These are phyloP conservation scores for Pisolithus thermaeus DNA, from an alignment of 1,284 basidiomycete species.

Conservation along the genomic window DNA sequence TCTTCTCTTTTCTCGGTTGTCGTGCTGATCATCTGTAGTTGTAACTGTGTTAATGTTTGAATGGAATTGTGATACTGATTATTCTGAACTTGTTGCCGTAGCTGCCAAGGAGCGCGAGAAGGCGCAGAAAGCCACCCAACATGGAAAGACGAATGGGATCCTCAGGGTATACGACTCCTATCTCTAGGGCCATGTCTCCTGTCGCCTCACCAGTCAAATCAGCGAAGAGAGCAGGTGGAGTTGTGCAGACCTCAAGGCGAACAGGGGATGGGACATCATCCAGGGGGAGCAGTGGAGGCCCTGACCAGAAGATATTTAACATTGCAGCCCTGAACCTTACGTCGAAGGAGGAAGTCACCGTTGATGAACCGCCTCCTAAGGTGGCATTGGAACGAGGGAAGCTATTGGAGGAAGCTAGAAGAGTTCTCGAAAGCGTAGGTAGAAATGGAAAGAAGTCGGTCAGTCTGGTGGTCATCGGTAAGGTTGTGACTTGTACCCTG, in stretches of 20 bases:
- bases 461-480: slow-evolving; percentile 92
- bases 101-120: slow-evolving; percentile 75
- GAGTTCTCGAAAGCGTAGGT: slow-evolving; percentile 47
- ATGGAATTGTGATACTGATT: slow-evolving; percentile 36
- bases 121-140: slow-evolving; percentile 48
- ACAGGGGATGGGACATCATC: slow-evolving; percentile 20
- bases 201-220: slow-evolving; percentile 24
- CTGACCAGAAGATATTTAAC: slow-evolving; percentile 61
- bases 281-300: slow-evolving; percentile 17
- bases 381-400: slow-evolving; percentile 77
- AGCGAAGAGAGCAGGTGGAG: slow-evolving; percentile 33
- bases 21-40: slow-evolving; percentile 31
- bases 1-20: slow-evolving; percentile 20
- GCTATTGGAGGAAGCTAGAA: slow-evolving; percentile 76
- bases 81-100: slow-evolving; percentile 42
- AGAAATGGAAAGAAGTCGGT: slow-evolving; percentile 62
- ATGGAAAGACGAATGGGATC: slow-evolving; percentile 36
- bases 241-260: slow-evolving; percentile 34
- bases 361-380: slow-evolving; percentile 57
- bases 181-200: slow-evolving; percentile 42
- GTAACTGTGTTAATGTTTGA: slow-evolving; percentile 31
- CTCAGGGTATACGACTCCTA: slow-evolving; percentile 28
- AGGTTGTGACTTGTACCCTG: slow-evolving; percentile 22
- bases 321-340: slow-evolving; percentile 69
- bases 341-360: slow-evolving; percentile 35